These are phyloP conservation scores for Kwoniella newhampshirensis DNA, from an alignment of 768 basidiomycete genomes.

Conservation along the genomic window DNA sequence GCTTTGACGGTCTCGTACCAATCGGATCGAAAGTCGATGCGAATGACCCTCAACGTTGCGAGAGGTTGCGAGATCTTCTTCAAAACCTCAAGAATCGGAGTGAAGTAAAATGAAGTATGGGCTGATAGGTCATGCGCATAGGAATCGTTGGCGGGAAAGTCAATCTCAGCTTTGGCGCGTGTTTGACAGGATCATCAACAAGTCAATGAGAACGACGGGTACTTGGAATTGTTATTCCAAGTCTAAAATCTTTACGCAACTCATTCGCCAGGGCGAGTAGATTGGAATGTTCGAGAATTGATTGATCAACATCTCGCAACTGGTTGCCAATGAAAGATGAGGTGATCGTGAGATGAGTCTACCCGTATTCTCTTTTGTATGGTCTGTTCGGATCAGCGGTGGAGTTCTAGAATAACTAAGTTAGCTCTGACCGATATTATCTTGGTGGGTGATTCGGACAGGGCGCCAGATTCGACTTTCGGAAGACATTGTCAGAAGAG, in stretches of 20 bases:
- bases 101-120: not conserved
- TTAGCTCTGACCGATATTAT: not conserved
- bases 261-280: not conserved
- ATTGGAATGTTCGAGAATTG: not conserved
- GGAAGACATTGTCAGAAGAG: conserved; percentile 2
- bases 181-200: not conserved
- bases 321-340: not conserved
- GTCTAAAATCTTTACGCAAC: not conserved
- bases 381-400: too few relatives aligned
- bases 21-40: not conserved
- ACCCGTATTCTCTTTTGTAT: too few relatives aligned
- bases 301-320: not conserved
- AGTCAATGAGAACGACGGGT: not conserved
- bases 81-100: too few relatives aligned
- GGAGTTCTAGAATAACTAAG: not conserved
- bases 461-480: conserved; percentile 16
- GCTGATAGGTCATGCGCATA: not conserved
- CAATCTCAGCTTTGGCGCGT: not conserved
- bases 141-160: not conserved
- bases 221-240: not conserved
- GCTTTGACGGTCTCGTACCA: not conserved
- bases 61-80: too few relatives aligned
- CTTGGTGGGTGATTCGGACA: conserved; percentile 3
- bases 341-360: not conserved
- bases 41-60: not conserved